These are phyloP conservation scores for Penicillium sp. DNA, from an alignment of 2,329 filamentous ascomycete species.

Conservation along the genomic window DNA sequence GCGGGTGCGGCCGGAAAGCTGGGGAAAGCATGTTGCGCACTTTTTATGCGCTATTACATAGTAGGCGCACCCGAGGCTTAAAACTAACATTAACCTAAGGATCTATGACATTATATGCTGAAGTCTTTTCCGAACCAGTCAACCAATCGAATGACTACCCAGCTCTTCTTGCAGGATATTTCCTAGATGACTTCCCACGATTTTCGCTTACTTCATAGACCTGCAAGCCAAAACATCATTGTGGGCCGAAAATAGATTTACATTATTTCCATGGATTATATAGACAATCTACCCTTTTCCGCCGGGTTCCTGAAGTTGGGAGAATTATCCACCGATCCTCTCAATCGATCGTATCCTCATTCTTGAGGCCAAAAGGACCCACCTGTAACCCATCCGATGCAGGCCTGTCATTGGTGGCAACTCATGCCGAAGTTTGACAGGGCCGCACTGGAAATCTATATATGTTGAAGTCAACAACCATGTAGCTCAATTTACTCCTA, in stretches of 20 bases:
- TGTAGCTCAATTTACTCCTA: background rate
- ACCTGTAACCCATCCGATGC: constrained; percentile 14
- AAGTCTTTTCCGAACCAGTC: background rate
- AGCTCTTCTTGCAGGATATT: background rate
- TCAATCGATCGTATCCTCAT: background rate
- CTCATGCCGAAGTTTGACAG: constrained; percentile 15
- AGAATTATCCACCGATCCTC: background rate
- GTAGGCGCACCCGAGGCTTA: background rate
- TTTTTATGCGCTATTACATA: background rate
- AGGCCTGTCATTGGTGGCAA: constrained; percentile 18
- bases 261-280: background rate
- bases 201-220: background rate
- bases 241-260: background rate
- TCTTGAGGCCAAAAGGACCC: constrained; percentile 6
- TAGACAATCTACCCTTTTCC: background rate
- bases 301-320: background rate
- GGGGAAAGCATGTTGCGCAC: background rate
- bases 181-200: background rate
- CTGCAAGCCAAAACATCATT: background rate
- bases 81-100: background rate
- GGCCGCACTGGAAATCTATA: constrained; percentile 11
- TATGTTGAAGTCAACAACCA: constrained; percentile 5
- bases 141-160: background rate
- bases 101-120: background rate
- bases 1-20: background rate